Base-by-base conservation (phyloP, 345 rosid genomes). In the Garcia nutans region DNA sequence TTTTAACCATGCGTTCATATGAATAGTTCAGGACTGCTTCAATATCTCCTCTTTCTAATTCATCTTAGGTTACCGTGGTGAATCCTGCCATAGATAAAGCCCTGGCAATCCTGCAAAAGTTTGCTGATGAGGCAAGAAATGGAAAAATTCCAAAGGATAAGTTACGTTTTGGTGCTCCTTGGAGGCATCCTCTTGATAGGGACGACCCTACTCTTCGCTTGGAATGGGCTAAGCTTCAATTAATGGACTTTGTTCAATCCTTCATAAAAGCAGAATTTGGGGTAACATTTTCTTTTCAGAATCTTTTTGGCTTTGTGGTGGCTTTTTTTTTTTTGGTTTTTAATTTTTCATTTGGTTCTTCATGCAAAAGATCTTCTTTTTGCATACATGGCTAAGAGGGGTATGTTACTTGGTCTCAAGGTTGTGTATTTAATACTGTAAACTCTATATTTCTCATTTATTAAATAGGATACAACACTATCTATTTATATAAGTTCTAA, bases 1-100 rank as follows among this genome's bases (percentile, higher is more conserved):
- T 26, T 15, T 52, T 8, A 50, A 49, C 22, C 24, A 26, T 69
- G 45, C 52, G 45, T 50, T 69, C 6, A 26, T 45, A 44, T 24
- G 50, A 68, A 50, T 20, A 42, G 20, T 19, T 16, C 12, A 41
- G 41, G 5, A 13, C 64, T 66, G 72, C 71, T 55, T 33, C 45
- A 55, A 11, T 44, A 47, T 41, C 31, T 54, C n/a, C 22, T 58
- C 31, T 23, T 52, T 41, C 67, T 55, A 61, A 60, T 77, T 58
- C 22, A 49, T 67, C 74, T 41, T 80, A 93, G 98, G 78, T 91
- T 79, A 87, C 86, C 62, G 93, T 87, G 71, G 99, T 93, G 73
- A 96, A 96, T 86, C 98, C 97, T 76, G 90, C 94, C 71, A 92
- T 96, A 95, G 90, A 92, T 17, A 96, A 85, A 76, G 99, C 97